Conservation (phyloP, 352 stramenopile species). For the Pythium aphanidermatum region DNA sequence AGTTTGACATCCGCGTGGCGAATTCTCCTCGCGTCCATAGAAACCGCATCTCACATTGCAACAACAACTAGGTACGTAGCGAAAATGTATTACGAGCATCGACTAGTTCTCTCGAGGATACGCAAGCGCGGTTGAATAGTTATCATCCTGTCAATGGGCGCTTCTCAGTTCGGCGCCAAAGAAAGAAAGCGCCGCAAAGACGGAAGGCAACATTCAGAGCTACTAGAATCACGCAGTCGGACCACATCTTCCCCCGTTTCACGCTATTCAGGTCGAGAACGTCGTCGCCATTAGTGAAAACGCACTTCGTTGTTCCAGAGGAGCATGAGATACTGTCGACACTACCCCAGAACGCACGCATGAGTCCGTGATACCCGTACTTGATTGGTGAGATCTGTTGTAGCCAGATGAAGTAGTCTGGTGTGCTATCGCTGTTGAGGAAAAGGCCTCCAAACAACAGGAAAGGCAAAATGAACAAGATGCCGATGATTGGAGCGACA, state of each 20-base stretch:
- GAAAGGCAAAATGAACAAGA: slow-evolving; percentile 29
- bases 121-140: too few relatives aligned
- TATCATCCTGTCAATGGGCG: background rate
- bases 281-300: slow-evolving; percentile 16
- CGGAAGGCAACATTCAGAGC: slow-evolving; percentile 26
- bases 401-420: slow-evolving; percentile 36
- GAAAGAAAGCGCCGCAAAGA: slow-evolving; percentile 21
- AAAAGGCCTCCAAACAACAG: slow-evolving; percentile 36
- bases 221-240: slow-evolving; percentile 19
- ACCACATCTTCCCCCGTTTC: slow-evolving; percentile 15
- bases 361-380: slow-evolving; percentile 30
- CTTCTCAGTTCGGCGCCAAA: slow-evolving; percentile 20
- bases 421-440: slow-evolving; percentile 28
- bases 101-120: too few relatives aligned
- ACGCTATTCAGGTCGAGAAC: slow-evolving; percentile 24
- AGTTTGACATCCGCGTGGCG: too few relatives aligned
- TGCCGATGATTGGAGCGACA: slow-evolving; percentile 26
- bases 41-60: too few relatives aligned
- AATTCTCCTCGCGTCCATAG: too few relatives aligned
- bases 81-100: too few relatives aligned
- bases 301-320: slow-evolving; percentile 6
- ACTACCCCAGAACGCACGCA: slow-evolving; percentile 24
- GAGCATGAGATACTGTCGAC: slow-evolving; percentile 22
- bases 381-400: slow-evolving; percentile 33
- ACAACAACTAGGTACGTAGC: too few relatives aligned